Evolutionary conservation across 1,139 yeast species (phyloP).

Genomic region (Candida glucosophila): DNA sequence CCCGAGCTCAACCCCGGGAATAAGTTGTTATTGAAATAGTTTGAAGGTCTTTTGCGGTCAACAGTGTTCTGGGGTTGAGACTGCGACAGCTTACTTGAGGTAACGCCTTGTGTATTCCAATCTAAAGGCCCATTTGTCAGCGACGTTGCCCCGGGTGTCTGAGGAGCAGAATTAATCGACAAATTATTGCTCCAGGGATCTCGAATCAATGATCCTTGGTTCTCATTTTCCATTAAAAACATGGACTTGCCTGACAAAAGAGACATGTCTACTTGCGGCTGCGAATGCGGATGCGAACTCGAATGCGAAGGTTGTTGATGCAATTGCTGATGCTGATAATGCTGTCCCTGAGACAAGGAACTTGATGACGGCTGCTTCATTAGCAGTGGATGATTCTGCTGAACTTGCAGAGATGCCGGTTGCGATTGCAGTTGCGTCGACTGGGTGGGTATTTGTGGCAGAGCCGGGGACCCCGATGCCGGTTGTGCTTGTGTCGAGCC

Average conservation of each 20-base stretch:
- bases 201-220: slow-evolving; percentile 41
- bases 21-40: slow-evolving; percentile 22
- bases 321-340: too few relatives aligned
- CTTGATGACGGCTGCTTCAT: too few relatives aligned
- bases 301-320: slow-evolving; percentile 7
- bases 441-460: too few relatives aligned
- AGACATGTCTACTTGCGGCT: slow-evolving; percentile 18
- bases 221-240: slow-evolving; percentile 45
- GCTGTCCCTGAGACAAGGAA: too few relatives aligned
- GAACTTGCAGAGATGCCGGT: slow-evolving; percentile 7
- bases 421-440: slow-evolving; percentile 6
- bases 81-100: slow-evolving; percentile 5
- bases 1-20: slow-evolving; percentile 5
- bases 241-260: slow-evolving; percentile 45
- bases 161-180: slow-evolving; percentile 23
- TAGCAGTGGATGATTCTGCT: too few relatives aligned
- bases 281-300: slow-evolving; percentile 3
- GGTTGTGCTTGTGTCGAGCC: too few relatives aligned
- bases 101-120: slow-evolving; percentile 13
- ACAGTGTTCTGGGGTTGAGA: slow-evolving; percentile 5
- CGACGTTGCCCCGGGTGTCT: slow-evolving; percentile 25
- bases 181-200: slow-evolving; percentile 29
- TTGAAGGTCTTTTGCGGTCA: slow-evolving; percentile 22
- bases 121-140: slow-evolving; percentile 21
- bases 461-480: too few relatives aligned